Evolutionary conservation across 2,329 filamentous ascomycete genomes (phyloP), one percentile per base, ranked within the genome.

Genomic region (Saccharata proteae): DNA sequence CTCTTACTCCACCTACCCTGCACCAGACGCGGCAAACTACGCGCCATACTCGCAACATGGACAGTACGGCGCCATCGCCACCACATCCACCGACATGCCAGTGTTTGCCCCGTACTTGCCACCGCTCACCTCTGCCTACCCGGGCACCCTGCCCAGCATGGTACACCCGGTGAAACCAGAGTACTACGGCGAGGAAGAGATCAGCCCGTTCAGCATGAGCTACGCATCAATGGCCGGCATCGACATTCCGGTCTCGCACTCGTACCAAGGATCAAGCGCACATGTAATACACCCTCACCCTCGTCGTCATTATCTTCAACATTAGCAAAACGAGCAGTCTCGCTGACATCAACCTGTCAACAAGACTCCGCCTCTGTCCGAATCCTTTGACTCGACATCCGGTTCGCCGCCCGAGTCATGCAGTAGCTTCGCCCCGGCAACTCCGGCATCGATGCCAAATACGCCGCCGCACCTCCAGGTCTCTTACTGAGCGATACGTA

Each of bases 361-460:
- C 21, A 44, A 85, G 80, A 84, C 80, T 55, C 80, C 80, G 59
- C 76, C 80, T 49, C 71, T 84, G 45, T 80, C 77, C 47, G 77
- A 80, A 52, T 78, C 74, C 16, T 80, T 75, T 54, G 76, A 80
- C 51, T 81, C 76, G 31, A 42, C 43, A 23, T 46, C 51, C n/a
- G 51, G 47, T 32, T 61, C 58, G 29, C 58, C 59, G 18, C 46
- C 56, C 31, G 60, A 63, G 36, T 52, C 49, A 29, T 35, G 13
- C 26, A 15, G 16, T 13, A 16, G 37, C 25, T 43, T 44, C 30
- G 61, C 54, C 57, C 78, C 77, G 21, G 71, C 70, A 25, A 83
- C 79, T 32, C 79, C 79, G 38, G 60, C 79, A 41, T 81, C 77
- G n/a, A 76, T 82, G 71, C 76, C 77, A 18, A 68, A 67, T 27